Evolutionary conservation across 768 basidiomycete genomes (phyloP).

Genomic region (Psilocybe azurescens): DNA sequence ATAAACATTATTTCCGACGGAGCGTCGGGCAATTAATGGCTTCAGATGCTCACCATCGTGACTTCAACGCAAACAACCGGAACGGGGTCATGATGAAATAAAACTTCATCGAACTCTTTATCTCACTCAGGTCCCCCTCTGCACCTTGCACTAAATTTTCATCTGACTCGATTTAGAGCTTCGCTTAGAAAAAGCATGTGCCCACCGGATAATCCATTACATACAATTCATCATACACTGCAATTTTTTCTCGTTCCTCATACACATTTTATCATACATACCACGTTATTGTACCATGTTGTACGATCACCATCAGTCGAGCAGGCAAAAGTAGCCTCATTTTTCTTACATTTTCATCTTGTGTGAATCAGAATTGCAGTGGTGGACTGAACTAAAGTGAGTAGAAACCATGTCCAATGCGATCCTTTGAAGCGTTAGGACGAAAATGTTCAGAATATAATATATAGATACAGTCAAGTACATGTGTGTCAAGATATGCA

Average conservation of each 20-base stretch:
- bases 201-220: neutral
- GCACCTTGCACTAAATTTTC: neutral
- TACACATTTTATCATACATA: neutral
- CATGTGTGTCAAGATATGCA: neutral
- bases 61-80: too few species aligned
- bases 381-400: too few species aligned
- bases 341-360: neutral
- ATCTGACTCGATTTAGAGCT: neutral
- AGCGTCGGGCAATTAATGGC: conserved; percentile 10
- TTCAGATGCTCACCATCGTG: neutral
- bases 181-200: neutral
- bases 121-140: too few species aligned
- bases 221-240: neutral
- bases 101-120: too few species aligned
- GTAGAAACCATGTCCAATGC: too few species aligned
- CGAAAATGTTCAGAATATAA: too few species aligned
- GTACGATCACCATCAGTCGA: neutral
- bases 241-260: neutral
- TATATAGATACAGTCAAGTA: neutral
- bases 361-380: too few species aligned
- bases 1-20: conserved; percentile 13
- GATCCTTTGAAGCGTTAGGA: too few species aligned
- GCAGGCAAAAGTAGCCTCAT: neutral
- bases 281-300: neutral
- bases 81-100: too few species aligned